A percentile compares a stretch with the other conserved stretches of the same genome.
Evolutionary conservation across 2,329 filamentous ascomycete species (phyloP).

Genomic region (Lecanoromycetidae sp.): DNA sequence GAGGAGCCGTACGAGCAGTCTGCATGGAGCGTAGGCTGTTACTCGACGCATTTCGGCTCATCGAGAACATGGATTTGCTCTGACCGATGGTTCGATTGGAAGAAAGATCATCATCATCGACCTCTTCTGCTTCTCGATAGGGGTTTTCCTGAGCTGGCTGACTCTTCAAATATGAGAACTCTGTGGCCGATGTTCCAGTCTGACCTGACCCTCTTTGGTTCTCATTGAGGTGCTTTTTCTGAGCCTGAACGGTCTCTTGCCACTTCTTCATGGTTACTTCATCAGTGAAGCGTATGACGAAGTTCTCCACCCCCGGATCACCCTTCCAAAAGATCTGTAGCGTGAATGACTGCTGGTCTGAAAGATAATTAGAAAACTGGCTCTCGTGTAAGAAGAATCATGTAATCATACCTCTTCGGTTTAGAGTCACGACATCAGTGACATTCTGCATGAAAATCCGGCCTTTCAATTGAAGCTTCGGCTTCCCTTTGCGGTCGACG

Average conservation of each 20-base stretch:
- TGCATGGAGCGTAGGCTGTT: conserved; percentile 61
- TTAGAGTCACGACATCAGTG: conserved; percentile 81
- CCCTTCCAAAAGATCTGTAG: conserved; percentile 99
- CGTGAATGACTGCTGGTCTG: conserved; percentile 55
- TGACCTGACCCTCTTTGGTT: conserved; percentile 43
- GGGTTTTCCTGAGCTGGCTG: conserved; percentile 67
- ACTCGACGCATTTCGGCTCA: conserved; percentile 59
- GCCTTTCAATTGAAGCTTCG: conserved; percentile 77
- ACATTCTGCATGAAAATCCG: conserved; percentile 99
- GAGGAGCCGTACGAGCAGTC: conserved; percentile 43
- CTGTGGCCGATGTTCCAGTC: conserved; percentile 48
- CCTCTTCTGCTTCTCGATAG: conserved; percentile 47
- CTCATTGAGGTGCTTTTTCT: conserved; percentile 46
- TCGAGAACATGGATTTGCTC: conserved; percentile 36
- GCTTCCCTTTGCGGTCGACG: conserved; percentile 61
- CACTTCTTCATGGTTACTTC: conserved; percentile 92
- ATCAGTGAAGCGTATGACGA: conserved; percentile 83
- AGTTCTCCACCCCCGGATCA: conserved; percentile 88
- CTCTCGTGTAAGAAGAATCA: conserved; percentile 34
- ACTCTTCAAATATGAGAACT: conserved; percentile 68
- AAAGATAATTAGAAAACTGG: neutral
- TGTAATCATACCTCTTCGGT: no score
- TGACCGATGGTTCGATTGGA: conserved; percentile 20
- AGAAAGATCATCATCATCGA: conserved; percentile 41
- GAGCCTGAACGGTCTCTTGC: conserved; percentile 65